Evolutionary conservation across 768 basidiomycete species (phyloP).

Genomic region (Mycena indigotica): DNA sequence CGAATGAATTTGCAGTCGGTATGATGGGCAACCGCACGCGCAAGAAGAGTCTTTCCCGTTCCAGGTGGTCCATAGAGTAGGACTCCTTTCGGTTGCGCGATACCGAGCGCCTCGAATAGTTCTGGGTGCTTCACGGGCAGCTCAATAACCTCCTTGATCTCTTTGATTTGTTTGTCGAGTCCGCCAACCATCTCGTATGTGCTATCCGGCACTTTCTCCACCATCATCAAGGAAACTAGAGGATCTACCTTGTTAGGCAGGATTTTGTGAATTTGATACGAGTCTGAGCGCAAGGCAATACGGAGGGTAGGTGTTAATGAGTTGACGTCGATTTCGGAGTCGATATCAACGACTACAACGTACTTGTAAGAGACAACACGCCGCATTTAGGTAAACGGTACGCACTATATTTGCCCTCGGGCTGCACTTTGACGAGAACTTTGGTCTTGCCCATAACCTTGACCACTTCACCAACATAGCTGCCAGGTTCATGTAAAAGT

Average conservation of each 20-base stretch:
- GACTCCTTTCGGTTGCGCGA: constrained; percentile 96
- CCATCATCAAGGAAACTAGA: constrained; percentile 99
- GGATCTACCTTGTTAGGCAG: constrained; percentile 98
- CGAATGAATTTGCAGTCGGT: constrained; percentile 98
- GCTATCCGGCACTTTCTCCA: constrained; percentile 98
- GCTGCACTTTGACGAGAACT: constrained; percentile 96
- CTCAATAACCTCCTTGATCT: constrained; percentile 96
- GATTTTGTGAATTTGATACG: constrained; percentile 95
- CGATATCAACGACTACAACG: constrained; percentile 85
- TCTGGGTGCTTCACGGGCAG: constrained; percentile 97
- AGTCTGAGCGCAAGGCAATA: constrained; percentile 94
- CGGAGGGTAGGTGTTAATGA: constrained; percentile 84
- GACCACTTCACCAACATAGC: constrained; percentile 96
- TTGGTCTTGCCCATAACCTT: constrained; percentile 99
- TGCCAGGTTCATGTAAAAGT: constrained; percentile 90
- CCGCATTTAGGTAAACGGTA: constrained; percentile 16
- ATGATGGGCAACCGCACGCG: constrained; percentile 95
- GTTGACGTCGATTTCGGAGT: constrained; percentile 79
- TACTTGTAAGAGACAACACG: not conserved
- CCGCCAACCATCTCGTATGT: constrained; percentile 99
- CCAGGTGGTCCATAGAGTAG: constrained; percentile 95
- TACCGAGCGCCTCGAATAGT: constrained; percentile 93
- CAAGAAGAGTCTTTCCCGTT: constrained; percentile 94
- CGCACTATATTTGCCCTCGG: constrained; percentile 98
- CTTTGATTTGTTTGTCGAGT: constrained; percentile 98